Conservation (phyloP, 495 filamentous ascomycete genomes). For the Parachaetomium inaequale region DNA sequence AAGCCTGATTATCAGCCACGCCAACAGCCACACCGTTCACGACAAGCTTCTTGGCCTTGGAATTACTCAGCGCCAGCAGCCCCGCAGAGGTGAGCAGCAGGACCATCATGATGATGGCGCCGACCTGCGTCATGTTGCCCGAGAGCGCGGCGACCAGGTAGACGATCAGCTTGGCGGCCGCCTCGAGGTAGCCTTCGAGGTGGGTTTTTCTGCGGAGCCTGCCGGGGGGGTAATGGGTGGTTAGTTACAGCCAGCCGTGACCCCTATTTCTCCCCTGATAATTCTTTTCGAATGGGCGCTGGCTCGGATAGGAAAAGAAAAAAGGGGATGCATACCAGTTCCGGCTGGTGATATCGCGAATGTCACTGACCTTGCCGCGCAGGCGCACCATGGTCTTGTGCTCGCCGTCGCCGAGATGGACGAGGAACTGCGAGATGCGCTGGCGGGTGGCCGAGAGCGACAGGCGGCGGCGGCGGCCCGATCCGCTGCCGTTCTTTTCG, state of each 20-base stretch:
- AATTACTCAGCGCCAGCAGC: slow-evolving; percentile 51
- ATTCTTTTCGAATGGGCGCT: not conserved
- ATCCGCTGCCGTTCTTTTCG: not conserved
- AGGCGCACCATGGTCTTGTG: slow-evolving; percentile 41
- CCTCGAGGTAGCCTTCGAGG: slow-evolving; percentile 45
- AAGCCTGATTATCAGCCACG: not conserved
- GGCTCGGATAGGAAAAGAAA: not conserved
- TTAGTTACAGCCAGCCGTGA: not conserved
- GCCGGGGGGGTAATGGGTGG: not conserved
- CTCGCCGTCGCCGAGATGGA: slow-evolving; percentile 36
- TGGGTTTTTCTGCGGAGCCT: slow-evolving; percentile 46
- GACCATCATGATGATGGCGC: slow-evolving; percentile 47
- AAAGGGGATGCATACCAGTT: slow-evolving; percentile 38
- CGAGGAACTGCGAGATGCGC: not conserved
- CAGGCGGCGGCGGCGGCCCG: not conserved
- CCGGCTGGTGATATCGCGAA: slow-evolving; percentile 55
- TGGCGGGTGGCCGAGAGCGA: not conserved
- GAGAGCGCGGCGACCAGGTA: slow-evolving; percentile 51
- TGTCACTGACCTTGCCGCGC: slow-evolving; percentile 50
- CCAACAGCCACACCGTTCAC: slow-evolving; percentile 36
- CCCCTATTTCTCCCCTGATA: too few species aligned
- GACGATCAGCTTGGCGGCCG: slow-evolving; percentile 51
- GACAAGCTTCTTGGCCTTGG: slow-evolving; percentile 38
- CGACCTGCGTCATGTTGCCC: slow-evolving; percentile 47
- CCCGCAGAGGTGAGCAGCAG: slow-evolving; percentile 49